Evolutionary conservation across 2,329 filamentous ascomycete species (phyloP), one percentile per base, ranked within the genome.

Genomic region (Diaporthe amygdali): DNA sequence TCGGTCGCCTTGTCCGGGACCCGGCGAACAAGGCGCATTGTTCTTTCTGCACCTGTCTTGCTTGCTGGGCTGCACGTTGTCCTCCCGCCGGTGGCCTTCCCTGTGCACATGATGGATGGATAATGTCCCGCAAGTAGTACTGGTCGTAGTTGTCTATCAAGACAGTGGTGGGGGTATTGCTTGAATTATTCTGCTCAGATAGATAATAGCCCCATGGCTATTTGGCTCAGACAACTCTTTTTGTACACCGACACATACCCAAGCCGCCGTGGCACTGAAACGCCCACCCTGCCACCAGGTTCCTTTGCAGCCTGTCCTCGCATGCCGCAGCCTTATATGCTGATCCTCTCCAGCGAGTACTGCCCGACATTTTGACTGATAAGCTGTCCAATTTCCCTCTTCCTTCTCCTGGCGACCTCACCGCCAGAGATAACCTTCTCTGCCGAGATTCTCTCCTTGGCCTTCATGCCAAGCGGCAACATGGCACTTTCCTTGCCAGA

Each of bases 331-430:
- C 77, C 72, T 83, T 86, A 94, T 76, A 94, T 84, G 66, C 88
- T 81, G 76, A 97, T 91, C 81, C 90, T 90, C 83, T 97, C 94
- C 75, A 96, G 87, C 56, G 93, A 94, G 83, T 98, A 97, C 75
- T 92, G 90, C 69, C 93, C 93, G 73, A 95, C 92, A 79, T 91
- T 92, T 83, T 93, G 93, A 78, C 93, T 94, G 78, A 93, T 90
- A 80, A 97, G 82, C 81, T 93, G 90, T 22, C 93, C 94, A 71
- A 92, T 91, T 83, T 97, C 93, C 80, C 94, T 87, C 76, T 84
- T 86, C 76, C 87, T 94, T 75, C 94, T 89, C 79, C 88, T 84
- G 73, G 91, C 86, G 49, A 94, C 84, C 83, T 94, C 92, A 22
- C 94, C 94, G 69, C 90, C 91, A 56, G 88, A 85, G 75, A 91